A percentile compares a stretch with the other conserved stretches of the same genome.
Conservation (phyloP, 2,329 filamentous ascomycete genomes). For the Nemania sp. region DNA sequence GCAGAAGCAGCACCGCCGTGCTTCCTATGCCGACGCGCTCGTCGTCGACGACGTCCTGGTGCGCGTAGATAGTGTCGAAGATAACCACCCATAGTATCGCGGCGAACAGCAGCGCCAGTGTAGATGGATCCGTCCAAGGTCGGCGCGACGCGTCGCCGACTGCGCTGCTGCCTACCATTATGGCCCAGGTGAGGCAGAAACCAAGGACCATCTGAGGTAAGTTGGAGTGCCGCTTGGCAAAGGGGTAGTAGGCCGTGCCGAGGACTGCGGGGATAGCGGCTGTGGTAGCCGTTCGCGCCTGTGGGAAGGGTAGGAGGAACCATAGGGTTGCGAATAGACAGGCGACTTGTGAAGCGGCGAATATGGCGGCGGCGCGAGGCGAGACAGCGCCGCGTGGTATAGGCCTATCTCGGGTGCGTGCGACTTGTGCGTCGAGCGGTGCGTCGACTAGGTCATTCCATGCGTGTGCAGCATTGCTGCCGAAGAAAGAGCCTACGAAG, state of each 20-base stretch:
- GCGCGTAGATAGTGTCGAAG: constrained; percentile 51
- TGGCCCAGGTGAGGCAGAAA: constrained; percentile 42
- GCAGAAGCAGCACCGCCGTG: constrained; percentile 42
- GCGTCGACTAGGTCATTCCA: constrained; percentile 51
- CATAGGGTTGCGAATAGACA: constrained; percentile 26
- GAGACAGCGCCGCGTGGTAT: constrained; percentile 47
- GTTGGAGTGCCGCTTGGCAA: constrained; percentile 47
- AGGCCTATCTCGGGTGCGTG: constrained; percentile 44
- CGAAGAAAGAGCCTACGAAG: constrained; percentile 41
- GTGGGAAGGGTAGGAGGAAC: background rate
- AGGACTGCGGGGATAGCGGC: constrained; percentile 38
- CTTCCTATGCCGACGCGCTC: constrained; percentile 44
- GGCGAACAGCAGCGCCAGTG: constrained; percentile 35
- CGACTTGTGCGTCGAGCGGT: constrained; percentile 43
- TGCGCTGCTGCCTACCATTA: constrained; percentile 41
- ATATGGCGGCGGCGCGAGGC: constrained; percentile 37
- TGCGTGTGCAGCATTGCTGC: constrained; percentile 40
- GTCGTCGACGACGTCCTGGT: constrained; percentile 48
- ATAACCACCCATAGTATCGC: constrained; percentile 43
- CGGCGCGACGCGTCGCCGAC: constrained; percentile 11
- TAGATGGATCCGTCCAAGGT: constrained; percentile 29
- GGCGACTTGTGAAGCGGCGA: constrained; percentile 39
- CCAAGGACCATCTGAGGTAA: constrained; percentile 49
- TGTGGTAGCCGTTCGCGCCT: background rate
- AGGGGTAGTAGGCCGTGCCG: constrained; percentile 45